A percentile compares a stretch with the other conserved stretches of the same genome.
Evolutionary conservation across 208 protist species (phyloP).

Genomic region (Trypanosoma congolense): DNA sequence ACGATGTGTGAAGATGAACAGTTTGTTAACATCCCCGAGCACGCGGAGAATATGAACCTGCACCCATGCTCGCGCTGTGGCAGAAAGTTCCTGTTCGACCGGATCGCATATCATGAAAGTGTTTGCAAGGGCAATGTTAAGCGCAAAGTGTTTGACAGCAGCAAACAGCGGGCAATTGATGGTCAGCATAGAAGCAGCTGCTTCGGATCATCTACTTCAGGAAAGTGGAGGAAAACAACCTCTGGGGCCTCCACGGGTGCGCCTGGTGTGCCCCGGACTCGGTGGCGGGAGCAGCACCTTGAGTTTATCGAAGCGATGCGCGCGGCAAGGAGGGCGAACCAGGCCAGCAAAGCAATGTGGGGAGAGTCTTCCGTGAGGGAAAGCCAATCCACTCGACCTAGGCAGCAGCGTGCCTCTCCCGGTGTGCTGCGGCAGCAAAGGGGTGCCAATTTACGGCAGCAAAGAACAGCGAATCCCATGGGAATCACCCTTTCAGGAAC

Average conservation of each 20-base stretch:
- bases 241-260: constrained; percentile 6
- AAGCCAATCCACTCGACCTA: constrained; percentile 2
- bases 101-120: constrained; percentile 87
- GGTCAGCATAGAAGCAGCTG: constrained; percentile 23
- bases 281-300: constrained; percentile 85
- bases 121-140: constrained; percentile 78
- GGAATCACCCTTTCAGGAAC: background rate
- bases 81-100: constrained; percentile 82
- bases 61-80: constrained; percentile 86
- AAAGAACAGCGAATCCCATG: constrained; percentile 7
- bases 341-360: constrained; percentile 47
- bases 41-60: constrained; percentile 50
- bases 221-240: constrained; percentile 7
- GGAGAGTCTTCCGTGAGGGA: constrained; percentile 16
- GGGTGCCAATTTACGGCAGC: constrained; percentile 27
- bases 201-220: constrained; percentile 16
- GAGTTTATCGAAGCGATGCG: constrained; percentile 85
- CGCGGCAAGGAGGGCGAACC: constrained; percentile 9
- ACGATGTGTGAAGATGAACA: constrained; percentile 24
- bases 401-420: constrained; percentile 33
- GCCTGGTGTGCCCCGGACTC: constrained; percentile 34
- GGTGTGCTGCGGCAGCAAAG: constrained; percentile 59
- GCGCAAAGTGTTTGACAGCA: constrained; percentile 74
- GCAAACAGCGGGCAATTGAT: constrained; percentile 56
- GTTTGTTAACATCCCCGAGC: constrained; percentile 13